Percentiles rank a stretch among this genome's conserved stretches.
These are phyloP conservation scores for Medicago lupulina DNA, from an alignment of 306 rosid species.

Conservation along the genomic window DNA sequence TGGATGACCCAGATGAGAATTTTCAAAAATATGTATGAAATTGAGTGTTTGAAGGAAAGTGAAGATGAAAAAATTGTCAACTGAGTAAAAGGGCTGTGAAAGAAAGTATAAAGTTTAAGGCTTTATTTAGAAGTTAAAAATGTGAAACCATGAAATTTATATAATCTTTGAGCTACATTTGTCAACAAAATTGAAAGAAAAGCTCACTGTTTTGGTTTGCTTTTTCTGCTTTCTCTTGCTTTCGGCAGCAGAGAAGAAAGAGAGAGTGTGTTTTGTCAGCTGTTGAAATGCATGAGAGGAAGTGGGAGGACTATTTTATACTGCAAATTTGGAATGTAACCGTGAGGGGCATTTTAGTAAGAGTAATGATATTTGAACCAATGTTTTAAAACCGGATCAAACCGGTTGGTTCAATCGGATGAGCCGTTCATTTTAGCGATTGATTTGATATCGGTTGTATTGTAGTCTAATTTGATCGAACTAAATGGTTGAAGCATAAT, in stretches of 20 bases:
- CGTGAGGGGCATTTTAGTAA: background rate
- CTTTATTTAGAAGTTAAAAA: constrained; percentile 40
- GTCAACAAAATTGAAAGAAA: constrained; percentile 40
- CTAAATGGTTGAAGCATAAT: no score
- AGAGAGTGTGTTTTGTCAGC: constrained; percentile 35
- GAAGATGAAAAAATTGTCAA: background rate
- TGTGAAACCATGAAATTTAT: constrained; percentile 41
- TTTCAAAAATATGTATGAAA: no score
- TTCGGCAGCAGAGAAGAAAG: constrained; percentile 6
- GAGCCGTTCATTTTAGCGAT: no score
- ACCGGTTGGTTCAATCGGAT: no score
- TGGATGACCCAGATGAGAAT: constrained; percentile 49
- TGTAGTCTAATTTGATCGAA: no score
- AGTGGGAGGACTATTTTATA: constrained; percentile 32
- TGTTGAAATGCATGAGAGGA: constrained; percentile 28
- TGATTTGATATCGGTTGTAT: no score
- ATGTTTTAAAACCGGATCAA: no score
- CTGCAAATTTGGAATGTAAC: background rate
- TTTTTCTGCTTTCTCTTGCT: constrained; percentile 5
- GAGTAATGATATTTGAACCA: background rate
- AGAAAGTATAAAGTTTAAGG: constrained; percentile 44
- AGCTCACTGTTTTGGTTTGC: constrained; percentile 26
- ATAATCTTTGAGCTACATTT: constrained; percentile 45
- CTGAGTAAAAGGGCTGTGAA: constrained; percentile 7
- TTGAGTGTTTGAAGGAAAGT: no score